Evolutionary conservation across 2,329 filamentous ascomycete genomes (phyloP), one percentile per base, ranked within the genome.

Genomic region (Torrubiellomyces zombiae): DNA sequence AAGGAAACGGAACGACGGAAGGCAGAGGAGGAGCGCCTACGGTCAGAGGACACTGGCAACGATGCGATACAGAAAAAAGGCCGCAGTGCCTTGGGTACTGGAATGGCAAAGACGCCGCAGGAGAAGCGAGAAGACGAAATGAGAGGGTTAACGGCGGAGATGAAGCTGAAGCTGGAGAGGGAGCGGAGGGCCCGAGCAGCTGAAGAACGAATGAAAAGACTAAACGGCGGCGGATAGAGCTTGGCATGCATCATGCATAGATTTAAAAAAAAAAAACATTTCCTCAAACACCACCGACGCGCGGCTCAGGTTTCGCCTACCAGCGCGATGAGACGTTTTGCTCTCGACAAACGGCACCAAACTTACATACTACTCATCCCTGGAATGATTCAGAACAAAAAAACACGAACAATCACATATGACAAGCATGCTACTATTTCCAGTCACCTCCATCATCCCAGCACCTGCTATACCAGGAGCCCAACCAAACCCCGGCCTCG

Each of bases 141-240:
- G 24, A 69, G 81, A 34, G 85, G 86, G 0, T 59, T 95, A 55
- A 91, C 80, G 20, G 74, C 81, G 0, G 86, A 95, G 53, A 85
- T 89, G 68, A 69, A 73, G 45, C 68, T 74, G 66, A 71, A 67
- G 45, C 50, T 95, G 27, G 89, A 95, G 48, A 62, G 89, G 38
- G 89, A 98, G 53, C 63, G 83, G 38, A 75, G 86, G 42, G 89
- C 89, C 4, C 70, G 86, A 39, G 89, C 89, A 7, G 86, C 85
- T 0, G 89, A 95, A 52, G 85, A 86, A 55, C 70, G 86, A 43
- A 63, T 94, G 31, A 72, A 65, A 51, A 63, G 64, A 40, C 60
- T 82, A 64, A 37, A 40, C 18, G 27, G 28, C 3, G 34, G 38
- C 6, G 25, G 28, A 11, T 47, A 25, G 40, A 18, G 15, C 8